These are phyloP conservation scores for Moesziomyces globuligerus DNA, from an alignment of 1,284 basidiomycete genomes.

Conservation along the genomic window DNA sequence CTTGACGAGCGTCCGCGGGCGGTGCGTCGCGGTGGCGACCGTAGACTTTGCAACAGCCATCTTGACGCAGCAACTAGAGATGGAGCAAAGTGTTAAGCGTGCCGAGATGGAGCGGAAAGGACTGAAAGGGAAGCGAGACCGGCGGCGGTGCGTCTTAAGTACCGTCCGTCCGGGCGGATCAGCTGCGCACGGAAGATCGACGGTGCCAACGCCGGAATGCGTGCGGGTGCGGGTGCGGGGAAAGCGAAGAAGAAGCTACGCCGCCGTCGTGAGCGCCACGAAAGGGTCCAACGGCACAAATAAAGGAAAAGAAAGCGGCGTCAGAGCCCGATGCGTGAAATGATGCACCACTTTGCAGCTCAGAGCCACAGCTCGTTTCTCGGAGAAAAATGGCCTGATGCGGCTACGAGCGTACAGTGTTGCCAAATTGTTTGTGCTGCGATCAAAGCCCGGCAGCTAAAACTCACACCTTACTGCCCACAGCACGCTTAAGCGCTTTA, in stretches of 20 bases:
- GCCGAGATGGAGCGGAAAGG: neutral
- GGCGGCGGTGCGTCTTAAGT: neutral
- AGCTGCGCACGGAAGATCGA: neutral
- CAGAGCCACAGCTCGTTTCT: too few species aligned
- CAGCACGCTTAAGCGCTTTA: neutral
- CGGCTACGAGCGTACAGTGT: neutral
- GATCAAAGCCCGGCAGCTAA: slow-evolving; percentile 12
- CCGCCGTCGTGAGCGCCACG: neutral
- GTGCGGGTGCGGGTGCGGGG: slow-evolving; percentile 4
- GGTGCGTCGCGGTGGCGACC: slow-evolving; percentile 19
- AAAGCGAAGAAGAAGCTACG: slow-evolving; percentile 2
- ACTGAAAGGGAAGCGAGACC: neutral
- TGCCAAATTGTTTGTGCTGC: too few species aligned
- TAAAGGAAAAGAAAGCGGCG: too few species aligned
- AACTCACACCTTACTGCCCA: too few species aligned
- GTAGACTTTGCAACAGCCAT: slow-evolving; percentile 14
- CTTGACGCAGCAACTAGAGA: slow-evolving; percentile 1
- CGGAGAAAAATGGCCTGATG: slow-evolving; percentile 5
- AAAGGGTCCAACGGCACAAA: slow-evolving; percentile 1
- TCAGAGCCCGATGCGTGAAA: too few species aligned
- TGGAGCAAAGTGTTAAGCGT: slow-evolving; percentile 8
- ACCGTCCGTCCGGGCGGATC: too few species aligned
- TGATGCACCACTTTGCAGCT: neutral
- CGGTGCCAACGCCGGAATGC: neutral
- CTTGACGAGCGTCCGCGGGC: slow-evolving; percentile 30